Percentiles rank a stretch among this genome's conserved stretches.
These are phyloP conservation scores for Rhododendron henanense DNA, from an alignment of 148 eudicot species.

Conservation along the genomic window DNA sequence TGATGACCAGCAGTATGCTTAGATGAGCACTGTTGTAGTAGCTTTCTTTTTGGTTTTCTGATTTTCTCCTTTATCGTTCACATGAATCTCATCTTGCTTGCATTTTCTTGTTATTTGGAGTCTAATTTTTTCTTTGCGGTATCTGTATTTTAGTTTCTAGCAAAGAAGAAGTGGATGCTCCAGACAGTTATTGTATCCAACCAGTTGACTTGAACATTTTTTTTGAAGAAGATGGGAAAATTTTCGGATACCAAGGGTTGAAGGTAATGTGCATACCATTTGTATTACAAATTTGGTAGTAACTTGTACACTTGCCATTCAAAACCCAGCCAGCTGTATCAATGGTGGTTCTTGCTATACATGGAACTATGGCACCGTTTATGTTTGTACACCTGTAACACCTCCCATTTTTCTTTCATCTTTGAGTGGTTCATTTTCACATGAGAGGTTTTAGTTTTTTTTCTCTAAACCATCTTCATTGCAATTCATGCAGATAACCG, in stretches of 20 bases:
- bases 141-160: slow-evolving; percentile 49
- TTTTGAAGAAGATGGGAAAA: slow-evolving; percentile 85
- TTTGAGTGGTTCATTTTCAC: neutral
- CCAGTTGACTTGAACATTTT: slow-evolving; percentile 73
- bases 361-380: neutral
- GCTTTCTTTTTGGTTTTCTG: neutral
- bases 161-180: slow-evolving; percentile 71
- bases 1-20: neutral
- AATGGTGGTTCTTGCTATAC: neutral
- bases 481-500: slow-evolving; percentile 49
- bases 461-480: neutral
- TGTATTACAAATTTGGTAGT: neutral
- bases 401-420: neutral
- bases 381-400: neutral
- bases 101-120: slow-evolving; percentile 6
- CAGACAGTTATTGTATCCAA: slow-evolving; percentile 47
- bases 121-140: neutral
- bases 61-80: neutral
- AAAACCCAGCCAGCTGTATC: neutral
- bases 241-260: slow-evolving; percentile 81
- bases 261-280: slow-evolving; percentile 41
- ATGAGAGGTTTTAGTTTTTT: neutral
- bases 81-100: neutral
- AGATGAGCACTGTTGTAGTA: neutral
- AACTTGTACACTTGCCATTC: neutral